Evolutionary conservation across 1,139 yeast species (phyloP), one percentile per base, ranked within the genome.

Genomic region (Sugiyamaella pinicola): DNA sequence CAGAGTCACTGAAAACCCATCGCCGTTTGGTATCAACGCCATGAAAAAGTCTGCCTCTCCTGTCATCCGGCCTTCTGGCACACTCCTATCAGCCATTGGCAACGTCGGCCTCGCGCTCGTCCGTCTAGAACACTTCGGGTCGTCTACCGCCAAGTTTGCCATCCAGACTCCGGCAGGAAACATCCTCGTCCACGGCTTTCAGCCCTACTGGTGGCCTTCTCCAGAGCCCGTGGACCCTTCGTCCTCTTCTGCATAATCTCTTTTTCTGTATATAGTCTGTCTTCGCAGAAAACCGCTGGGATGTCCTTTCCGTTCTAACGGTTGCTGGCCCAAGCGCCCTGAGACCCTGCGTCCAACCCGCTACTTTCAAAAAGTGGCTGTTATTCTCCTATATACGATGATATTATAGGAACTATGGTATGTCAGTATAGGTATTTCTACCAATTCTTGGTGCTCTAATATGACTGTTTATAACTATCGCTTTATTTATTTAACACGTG

Each of bases 121-220:
- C 35, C 75, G 77, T 29, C 68, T 81, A 52, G 78, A 75, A 34
- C 79, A 76, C 49, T 73, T 78, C 56, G 73, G 73, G 38, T 66
- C 69, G 24, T 69, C 69, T 1, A 62, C 62, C 4, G 62, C 67
- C 7, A 54, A 58, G 45, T 73, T 71, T 53, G 65, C 62, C 47
- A 54, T 73, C 22, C 68, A 67, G 46, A 41, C 65, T 1, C 67
- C 69, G 5, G 61, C 63, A 4, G 63, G 64, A 1, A 52, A 56
- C 17, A 55, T 76, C 26, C 79, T 79, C 0, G 67, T 82, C 13
- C 77, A 76, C 58, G 84, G 80, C 0, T 74, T 70, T 55, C 70
- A 72, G 24, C 89, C 90, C 0, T 81, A 76, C 47, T 83, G 87
- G 87, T 84, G 88, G 88, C 87, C 88, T 0, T 31, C 39, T 21